Percentiles rank a stretch among this genome's conserved stretches.
Conservation (phyloP, 1,139 yeast species). For the Kodamaea sp. region DNA sequence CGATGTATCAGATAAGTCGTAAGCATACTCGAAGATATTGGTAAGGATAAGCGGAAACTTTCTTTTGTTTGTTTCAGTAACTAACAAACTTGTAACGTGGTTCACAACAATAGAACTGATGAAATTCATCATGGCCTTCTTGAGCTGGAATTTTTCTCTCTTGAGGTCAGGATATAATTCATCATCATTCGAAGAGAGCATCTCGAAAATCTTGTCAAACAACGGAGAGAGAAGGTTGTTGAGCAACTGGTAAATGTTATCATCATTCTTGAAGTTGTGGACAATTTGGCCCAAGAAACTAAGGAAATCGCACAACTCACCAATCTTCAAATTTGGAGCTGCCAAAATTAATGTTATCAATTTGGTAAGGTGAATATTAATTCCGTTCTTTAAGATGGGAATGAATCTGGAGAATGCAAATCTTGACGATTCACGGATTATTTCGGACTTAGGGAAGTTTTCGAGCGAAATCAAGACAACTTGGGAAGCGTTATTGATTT, state of each 20-base stretch:
- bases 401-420: constrained; percentile 86
- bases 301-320: constrained; percentile 78
- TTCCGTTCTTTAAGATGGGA: constrained; percentile 55
- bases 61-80: constrained; percentile 64
- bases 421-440: constrained; percentile 81
- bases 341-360: constrained; percentile 72
- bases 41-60: constrained; percentile 65
- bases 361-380: constrained; percentile 65
- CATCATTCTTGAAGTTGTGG: constrained; percentile 71
- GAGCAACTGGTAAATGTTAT: constrained; percentile 69
- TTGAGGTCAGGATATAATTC: constrained; percentile 49
- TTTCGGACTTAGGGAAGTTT: constrained; percentile 63
- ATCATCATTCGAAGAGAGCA: constrained; percentile 35
- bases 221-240: constrained; percentile 75
- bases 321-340: constrained; percentile 58
- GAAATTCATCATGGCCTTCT: constrained; percentile 70
- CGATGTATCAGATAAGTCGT: constrained; percentile 52
- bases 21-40: constrained; percentile 66
- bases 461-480: constrained; percentile 85
- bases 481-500: constrained; percentile 72
- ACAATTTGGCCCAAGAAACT: constrained; percentile 86
- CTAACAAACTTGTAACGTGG: constrained; percentile 74
- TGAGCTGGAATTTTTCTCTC: constrained; percentile 61
- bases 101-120: constrained; percentile 72
- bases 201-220: constrained; percentile 60